Conservation (phyloP, 805 yeast genomes). For the Lipomyces sp. region DNA sequence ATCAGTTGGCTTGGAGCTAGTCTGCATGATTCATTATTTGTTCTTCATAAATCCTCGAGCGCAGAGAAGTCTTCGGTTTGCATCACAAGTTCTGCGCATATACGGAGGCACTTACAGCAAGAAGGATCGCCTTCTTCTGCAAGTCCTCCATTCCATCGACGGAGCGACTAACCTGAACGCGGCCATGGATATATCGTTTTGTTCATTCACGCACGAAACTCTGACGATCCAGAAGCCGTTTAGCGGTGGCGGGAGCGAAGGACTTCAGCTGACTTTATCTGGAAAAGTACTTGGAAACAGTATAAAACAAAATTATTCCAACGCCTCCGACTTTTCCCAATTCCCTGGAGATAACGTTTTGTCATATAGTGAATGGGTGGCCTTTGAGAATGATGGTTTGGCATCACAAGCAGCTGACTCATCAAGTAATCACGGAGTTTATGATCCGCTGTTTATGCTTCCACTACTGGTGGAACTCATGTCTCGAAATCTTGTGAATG, state of each 20-base stretch:
- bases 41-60: slow-evolving; percentile 46
- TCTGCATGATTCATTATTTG: slow-evolving; percentile 51
- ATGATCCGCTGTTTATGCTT: slow-evolving; percentile 21
- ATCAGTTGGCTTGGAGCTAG: slow-evolving; percentile 33
- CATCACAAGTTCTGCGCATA: slow-evolving; percentile 49
- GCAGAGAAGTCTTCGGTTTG: slow-evolving; percentile 48
- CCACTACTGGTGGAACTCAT: slow-evolving; percentile 11
- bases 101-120: slow-evolving; percentile 63
- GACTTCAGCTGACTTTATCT: slow-evolving; percentile 1
- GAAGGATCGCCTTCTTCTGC: slow-evolving; percentile 61
- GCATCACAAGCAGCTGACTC: no score
- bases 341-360: no score
- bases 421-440: slow-evolving; percentile 1
- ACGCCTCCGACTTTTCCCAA: no score
- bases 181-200: slow-evolving; percentile 2
- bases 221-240: no score
- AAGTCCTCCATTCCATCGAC: slow-evolving; percentile 58
- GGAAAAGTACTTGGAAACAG: slow-evolving; percentile 10
- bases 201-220: slow-evolving; percentile 1
- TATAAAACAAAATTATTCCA: slow-evolving; percentile 52
- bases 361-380: neutral
- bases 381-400: neutral
- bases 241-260: no score
- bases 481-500: slow-evolving; percentile 41
- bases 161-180: slow-evolving; percentile 35